Conservation (phyloP, 1,284 basidiomycete genomes). For the Fomes fomentarius region DNA sequence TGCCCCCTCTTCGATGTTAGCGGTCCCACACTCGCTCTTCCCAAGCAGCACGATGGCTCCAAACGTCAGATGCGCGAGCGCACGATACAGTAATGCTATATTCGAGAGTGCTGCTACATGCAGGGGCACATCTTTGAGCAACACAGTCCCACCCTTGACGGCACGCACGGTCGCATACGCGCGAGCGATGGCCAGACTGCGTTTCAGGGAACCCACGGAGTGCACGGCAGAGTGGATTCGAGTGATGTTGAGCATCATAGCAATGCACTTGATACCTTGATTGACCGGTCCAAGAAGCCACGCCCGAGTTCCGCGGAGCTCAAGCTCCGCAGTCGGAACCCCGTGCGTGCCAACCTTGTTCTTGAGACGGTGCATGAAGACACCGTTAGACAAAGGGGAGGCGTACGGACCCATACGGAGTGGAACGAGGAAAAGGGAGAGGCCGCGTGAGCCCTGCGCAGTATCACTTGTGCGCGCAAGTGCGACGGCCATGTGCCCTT, state of each 20-base stretch:
- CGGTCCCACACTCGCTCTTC: constrained; percentile 56
- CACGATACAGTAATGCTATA: constrained; percentile 64
- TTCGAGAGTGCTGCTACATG: constrained; percentile 65
- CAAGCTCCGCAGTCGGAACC: constrained; percentile 79
- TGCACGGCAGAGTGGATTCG: constrained; percentile 66
- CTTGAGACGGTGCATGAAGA: constrained; percentile 74
- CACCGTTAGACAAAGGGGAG: constrained; percentile 62
- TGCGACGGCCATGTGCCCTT: constrained; percentile 70
- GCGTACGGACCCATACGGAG: constrained; percentile 50
- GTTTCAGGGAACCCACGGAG: constrained; percentile 61
- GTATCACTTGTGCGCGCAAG: constrained; percentile 66
- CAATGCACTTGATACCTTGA: constrained; percentile 67
- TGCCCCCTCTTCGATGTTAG: constrained; percentile 49
- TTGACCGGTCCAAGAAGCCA: constrained; percentile 66
- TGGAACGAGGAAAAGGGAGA: constrained; percentile 75
- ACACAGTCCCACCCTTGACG: constrained; percentile 50
- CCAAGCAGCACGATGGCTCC: constrained; percentile 63
- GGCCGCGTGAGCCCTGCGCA: constrained; percentile 55
- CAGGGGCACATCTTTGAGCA: constrained; percentile 56
- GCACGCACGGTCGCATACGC: constrained; percentile 64
- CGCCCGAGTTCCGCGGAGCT: constrained; percentile 59
- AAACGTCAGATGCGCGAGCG: constrained; percentile 63
- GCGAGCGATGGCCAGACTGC: constrained; percentile 62
- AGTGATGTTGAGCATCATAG: constrained; percentile 78
- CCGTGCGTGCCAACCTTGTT: constrained; percentile 79